Evolutionary conservation across 345 rosid species (phyloP).

Genomic region (Citrus reticulata): DNA sequence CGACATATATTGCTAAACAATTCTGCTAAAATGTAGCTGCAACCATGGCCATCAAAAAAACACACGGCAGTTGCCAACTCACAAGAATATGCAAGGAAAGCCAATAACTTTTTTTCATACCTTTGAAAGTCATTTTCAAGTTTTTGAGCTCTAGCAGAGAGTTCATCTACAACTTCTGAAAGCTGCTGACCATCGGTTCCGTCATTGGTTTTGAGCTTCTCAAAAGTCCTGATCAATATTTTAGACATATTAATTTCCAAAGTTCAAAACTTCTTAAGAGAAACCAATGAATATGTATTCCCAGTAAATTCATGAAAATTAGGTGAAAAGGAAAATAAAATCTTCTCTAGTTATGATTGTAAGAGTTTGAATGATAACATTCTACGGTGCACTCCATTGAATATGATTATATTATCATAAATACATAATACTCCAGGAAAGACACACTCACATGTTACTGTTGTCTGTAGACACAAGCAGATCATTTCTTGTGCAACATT

Average conservation of each 20-base stretch:
- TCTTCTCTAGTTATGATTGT: background rate
- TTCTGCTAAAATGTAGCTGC: background rate
- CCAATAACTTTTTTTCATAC: constrained; percentile 24
- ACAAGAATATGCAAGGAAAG: background rate
- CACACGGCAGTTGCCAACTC: background rate
- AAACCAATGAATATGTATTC: background rate
- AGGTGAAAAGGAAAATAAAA: background rate
- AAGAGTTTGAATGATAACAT: background rate
- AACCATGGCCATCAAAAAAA: background rate
- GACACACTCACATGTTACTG: constrained; percentile 34
- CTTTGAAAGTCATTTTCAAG: constrained; percentile 52
- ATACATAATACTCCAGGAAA: background rate
- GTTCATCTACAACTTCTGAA: constrained; percentile 35
- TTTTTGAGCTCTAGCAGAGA: constrained; percentile 45
- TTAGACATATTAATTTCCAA: background rate
- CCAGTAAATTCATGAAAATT: background rate
- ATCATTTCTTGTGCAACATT: constrained; percentile 17
- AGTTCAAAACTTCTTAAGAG: background rate
- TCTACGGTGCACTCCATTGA: background rate
- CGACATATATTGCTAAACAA: background rate
- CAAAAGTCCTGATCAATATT: constrained; percentile 32
- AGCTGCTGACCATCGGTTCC: constrained; percentile 16
- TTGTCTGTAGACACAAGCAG: constrained; percentile 11
- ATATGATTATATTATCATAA: background rate
- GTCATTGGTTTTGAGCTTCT: constrained; percentile 24